Percentiles rank a stretch among this genome's conserved stretches.
These are phyloP conservation scores for Beta macrorhiza DNA, from an alignment of 179 eudicot species.

Conservation along the genomic window DNA sequence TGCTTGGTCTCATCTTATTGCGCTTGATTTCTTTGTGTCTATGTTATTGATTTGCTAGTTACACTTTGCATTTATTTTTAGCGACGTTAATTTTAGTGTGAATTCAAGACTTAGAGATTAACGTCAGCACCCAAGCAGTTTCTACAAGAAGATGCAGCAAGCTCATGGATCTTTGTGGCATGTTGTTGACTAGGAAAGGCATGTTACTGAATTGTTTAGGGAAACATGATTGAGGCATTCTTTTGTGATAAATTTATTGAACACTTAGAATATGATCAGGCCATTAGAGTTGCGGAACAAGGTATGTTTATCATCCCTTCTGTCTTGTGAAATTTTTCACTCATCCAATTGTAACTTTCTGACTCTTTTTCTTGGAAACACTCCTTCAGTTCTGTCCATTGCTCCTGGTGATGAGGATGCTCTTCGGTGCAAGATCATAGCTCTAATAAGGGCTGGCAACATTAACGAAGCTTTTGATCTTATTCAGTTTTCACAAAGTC, in stretches of 20 bases:
- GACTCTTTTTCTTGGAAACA: background rate
- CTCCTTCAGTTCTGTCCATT: slow-evolving; percentile 50
- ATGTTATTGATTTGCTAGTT: too few species aligned
- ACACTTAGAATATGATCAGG: slow-evolving; percentile 43
- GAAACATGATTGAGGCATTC: too few species aligned
- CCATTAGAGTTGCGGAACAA: slow-evolving; percentile 72
- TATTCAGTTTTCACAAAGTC: slow-evolving; percentile 30
- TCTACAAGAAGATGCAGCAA: too few species aligned
- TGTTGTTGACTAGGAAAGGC: too few species aligned
- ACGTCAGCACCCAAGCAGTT: too few species aligned
- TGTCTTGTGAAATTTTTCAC: background rate
- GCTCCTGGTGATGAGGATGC: slow-evolving; percentile 89
- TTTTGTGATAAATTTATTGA: slow-evolving; percentile 65
- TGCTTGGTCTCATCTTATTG: too few species aligned
- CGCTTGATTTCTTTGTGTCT: too few species aligned
- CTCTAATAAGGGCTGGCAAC: slow-evolving; percentile 55
- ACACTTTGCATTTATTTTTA: too few species aligned
- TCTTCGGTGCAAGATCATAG: slow-evolving; percentile 70
- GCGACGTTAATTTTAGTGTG: too few species aligned
- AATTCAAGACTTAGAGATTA: too few species aligned
- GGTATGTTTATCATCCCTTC: slow-evolving; percentile 36
- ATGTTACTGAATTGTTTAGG: too few species aligned
- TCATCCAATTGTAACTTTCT: background rate
- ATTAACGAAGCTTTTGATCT: slow-evolving; percentile 59
- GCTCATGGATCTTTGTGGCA: too few species aligned